These are phyloP conservation scores for Inga leiocalycina DNA, from an alignment of 306 rosid species.

Conservation along the genomic window DNA sequence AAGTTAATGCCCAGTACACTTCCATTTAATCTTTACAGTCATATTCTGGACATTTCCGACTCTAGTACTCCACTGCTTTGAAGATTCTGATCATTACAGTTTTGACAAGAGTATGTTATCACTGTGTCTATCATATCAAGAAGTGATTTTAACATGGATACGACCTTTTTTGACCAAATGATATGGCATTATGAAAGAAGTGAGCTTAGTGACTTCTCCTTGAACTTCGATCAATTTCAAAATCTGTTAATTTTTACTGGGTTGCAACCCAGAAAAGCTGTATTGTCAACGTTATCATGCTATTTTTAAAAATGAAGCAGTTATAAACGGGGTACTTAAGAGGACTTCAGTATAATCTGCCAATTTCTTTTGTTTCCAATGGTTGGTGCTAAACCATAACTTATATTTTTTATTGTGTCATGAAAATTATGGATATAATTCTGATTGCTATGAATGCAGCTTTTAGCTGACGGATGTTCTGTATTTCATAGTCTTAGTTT, in stretches of 20 bases:
- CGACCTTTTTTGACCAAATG: not conserved
- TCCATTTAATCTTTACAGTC: slow-evolving; percentile 2
- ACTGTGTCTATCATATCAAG: not conserved
- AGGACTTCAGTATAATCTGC: slow-evolving; percentile 5
- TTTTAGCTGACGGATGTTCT: slow-evolving; percentile 20
- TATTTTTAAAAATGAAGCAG: not conserved
- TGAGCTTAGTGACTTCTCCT: not conserved
- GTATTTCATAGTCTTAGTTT: not conserved
- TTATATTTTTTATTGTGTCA: not conserved
- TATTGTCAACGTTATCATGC: not conserved
- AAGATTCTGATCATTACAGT: not conserved
- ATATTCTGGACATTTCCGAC: not conserved
- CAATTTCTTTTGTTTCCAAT: slow-evolving; percentile 9
- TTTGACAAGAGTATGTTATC: not conserved
- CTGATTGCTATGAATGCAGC: not conserved
- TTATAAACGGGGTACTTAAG: not conserved
- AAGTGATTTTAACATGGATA: slow-evolving; percentile 5
- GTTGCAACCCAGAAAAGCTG: not conserved
- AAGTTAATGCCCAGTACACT: slow-evolving; percentile 8
- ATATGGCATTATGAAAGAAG: not conserved
- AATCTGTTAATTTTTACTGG: not conserved
- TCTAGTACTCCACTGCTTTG: not conserved
- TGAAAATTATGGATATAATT: not conserved
- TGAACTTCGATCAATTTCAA: not conserved
- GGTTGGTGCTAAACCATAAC: slow-evolving; percentile 1